Evolutionary conservation across 179 eudicot genomes (phyloP), one percentile per base, ranked within the genome.

Genomic region (Spinacia oleracea): DNA sequence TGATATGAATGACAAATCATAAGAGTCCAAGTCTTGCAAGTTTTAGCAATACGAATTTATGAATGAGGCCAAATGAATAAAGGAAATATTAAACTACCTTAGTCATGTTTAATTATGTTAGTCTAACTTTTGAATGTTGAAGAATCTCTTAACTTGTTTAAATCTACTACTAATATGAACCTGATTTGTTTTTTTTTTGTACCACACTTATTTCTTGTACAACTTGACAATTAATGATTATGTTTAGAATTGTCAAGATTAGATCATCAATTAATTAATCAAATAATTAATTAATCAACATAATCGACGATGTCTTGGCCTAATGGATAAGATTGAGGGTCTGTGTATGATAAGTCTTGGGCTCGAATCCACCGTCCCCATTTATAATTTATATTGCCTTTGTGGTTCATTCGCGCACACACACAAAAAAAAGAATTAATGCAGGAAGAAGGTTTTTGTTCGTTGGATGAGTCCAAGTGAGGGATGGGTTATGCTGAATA

Each of bases 21-120:
- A 35, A 73, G 82, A 79, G 82, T 79, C 46, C 58, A 65, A 73
- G 45, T 73, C 78, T 73, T 79, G 67, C 82, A 79, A 79, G 78
- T 65, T 50, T 73, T 11, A 79, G 66, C 55, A 51, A 73, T 31
- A 12, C 72, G 66, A 69, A 70, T 78, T 64, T 31, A 12, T 79
- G 66, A 69, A 70, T 78, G 20, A 70, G 40, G n/a, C 23, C 20
- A 79, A 62, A 25, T 31, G 9, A 10, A 6, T 10, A 12, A 23
- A 48, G 20, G 45, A 32, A 18, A 65, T 65, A 65, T 18, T 12
- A 0, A 45, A 70, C 35, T 56, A 16, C 11, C 38, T 14, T 34
- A 53, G 76, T 73, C 76, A 73, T 43, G 35, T 45, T 25, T 38
- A 21, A 70, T 68, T 46, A 67, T 31, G 40, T 35, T 27, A 10